Evolutionary conservation across 441 rosid genomes (phyloP), one percentile per base, ranked within the genome.

Genomic region (Breynia disticha): DNA sequence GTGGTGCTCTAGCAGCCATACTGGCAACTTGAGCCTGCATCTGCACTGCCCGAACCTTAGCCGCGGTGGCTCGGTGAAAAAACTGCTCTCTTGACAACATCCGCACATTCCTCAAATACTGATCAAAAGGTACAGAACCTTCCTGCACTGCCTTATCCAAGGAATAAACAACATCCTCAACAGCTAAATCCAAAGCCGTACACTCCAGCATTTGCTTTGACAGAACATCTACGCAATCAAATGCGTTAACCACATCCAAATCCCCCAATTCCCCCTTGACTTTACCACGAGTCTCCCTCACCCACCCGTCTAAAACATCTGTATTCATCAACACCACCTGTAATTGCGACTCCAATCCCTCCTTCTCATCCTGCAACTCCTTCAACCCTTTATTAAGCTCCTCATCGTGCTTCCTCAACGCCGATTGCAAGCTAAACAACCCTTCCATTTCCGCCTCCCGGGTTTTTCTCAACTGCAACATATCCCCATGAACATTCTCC

Each of bases 151-250:
- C 86, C 74, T 86, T 88, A 63, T 93, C 97, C 70, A 93, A 57
- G 0, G 95, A 67, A 62, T 82, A 93, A 24, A 93, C 63, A 12
- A 72, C 79, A 65, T 93, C 98, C 63, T 93, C 98, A 17, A 93
- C 81, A 0, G 95, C 96, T 66, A 89, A 80, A 77, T 93, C 97
- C 0, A 72, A 61, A 2, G 88, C 72, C 1, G 90, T 79, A 62
- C 81, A 84, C n/a, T 84, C 97, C 20, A 93, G 52, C 84, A 89
- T 76, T 66, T 86, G 97, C 70, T 84, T 84, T 0, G 98, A 93
- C 35, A 84, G 73, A 10, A 65, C 11, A 19, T 93, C 95, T 7
- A 50, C 42, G 22, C 90, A 89, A 19, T 81, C 84, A 19, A 93
- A 81, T 0, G 74, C 85, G 16, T 67, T 74, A 24, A 89, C 93